These are phyloP conservation scores for Trichoderma sp. DNA, from an alignment of 2,329 filamentous ascomycete species.

Conservation along the genomic window DNA sequence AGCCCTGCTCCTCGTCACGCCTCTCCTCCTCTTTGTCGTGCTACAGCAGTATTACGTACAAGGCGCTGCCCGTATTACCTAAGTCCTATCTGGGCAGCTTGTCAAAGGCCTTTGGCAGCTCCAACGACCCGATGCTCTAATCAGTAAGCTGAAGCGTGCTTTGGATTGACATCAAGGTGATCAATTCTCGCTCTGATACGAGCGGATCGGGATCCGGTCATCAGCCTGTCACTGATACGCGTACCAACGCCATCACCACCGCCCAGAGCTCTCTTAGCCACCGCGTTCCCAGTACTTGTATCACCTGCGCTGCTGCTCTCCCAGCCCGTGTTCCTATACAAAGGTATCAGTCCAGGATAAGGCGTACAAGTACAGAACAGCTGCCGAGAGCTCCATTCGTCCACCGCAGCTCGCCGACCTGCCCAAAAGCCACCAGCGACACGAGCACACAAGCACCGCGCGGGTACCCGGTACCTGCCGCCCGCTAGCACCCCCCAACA, in stretches of 20 bases:
- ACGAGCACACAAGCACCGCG: not conserved
- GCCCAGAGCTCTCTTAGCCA: too few species aligned
- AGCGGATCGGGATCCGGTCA: not conserved
- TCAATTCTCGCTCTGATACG: not conserved
- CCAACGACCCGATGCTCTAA: not conserved
- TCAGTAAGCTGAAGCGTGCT: not conserved
- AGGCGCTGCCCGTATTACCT: constrained; percentile 2
- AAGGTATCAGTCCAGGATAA: not conserved
- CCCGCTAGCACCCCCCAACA: not conserved
- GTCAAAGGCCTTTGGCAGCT: not conserved
- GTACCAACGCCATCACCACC: not conserved
- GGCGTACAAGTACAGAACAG: not conserved
- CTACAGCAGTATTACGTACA: constrained; percentile 15
- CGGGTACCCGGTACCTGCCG: constrained; percentile 1
- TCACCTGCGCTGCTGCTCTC: not conserved
- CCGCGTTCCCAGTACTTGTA: not conserved
- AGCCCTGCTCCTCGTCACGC: not conserved
- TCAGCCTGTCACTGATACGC: constrained; percentile 9
- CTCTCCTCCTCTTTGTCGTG: not conserved
- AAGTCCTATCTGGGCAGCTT: not conserved
- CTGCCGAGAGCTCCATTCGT: constrained; percentile 7
- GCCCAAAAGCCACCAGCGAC: not conserved
- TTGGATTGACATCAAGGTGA: too few species aligned
- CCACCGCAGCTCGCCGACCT: not conserved
- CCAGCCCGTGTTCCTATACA: not conserved